A percentile compares a stretch with the other conserved stretches of the same genome.
Evolutionary conservation across 108 stramenopile genomes (phyloP).

Genomic region (Cyclostephanos tholiformis): DNA sequence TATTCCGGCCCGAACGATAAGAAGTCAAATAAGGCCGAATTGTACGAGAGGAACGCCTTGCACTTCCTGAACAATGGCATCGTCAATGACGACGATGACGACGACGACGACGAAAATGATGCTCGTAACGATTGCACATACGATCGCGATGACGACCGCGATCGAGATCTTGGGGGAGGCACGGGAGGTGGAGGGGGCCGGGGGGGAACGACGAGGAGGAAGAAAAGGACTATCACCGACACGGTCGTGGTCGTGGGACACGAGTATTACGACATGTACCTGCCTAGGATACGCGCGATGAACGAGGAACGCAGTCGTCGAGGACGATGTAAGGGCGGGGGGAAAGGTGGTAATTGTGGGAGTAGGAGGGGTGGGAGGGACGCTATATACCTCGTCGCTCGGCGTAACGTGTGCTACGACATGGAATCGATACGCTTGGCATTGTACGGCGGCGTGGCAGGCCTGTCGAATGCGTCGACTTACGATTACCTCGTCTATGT

Average conservation of each 20-base stretch:
- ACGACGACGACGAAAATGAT: neutral
- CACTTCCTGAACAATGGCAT: constrained; percentile 1
- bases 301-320: neutral
- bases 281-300: neutral
- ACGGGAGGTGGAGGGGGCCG: too few relatives aligned
- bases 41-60: neutral
- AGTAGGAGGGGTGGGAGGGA: neutral
- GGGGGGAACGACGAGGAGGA: neutral
- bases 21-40: neutral
- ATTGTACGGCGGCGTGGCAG: constrained; percentile 8
- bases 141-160: too few relatives aligned
- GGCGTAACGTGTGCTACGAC: constrained; percentile 26
- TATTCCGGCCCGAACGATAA: constrained; percentile 22
- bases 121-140: too few relatives aligned
- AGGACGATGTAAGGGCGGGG: too few relatives aligned
- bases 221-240: too few relatives aligned
- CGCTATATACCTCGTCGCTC: neutral
- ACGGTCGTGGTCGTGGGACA: constrained; percentile 8
- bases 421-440: constrained; percentile 20
- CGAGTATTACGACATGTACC: constrained; percentile 4
- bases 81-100: neutral
- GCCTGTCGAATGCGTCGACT: neutral
- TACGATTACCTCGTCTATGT: constrained; percentile 38
- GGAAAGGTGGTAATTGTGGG: too few relatives aligned
- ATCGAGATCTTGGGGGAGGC: neutral